These are phyloP conservation scores for Shiraia sp. DNA, from an alignment of 2,329 filamentous ascomycete species.

Conservation along the genomic window DNA sequence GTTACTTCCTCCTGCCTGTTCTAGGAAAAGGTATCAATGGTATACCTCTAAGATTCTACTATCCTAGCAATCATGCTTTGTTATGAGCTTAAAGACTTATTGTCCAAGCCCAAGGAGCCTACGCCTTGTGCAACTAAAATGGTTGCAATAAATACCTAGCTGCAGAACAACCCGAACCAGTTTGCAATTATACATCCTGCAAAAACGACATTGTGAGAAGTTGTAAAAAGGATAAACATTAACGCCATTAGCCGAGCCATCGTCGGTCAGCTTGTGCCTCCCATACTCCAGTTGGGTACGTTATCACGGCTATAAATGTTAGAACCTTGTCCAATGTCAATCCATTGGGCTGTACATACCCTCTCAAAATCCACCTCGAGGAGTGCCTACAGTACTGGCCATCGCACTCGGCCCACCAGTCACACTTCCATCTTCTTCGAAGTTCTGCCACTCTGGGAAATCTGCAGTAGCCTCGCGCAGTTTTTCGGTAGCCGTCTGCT, in stretches of 20 bases:
- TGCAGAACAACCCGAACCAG: slow-evolving; percentile 1
- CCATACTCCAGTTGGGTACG: background rate
- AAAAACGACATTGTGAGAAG: slow-evolving; percentile 24
- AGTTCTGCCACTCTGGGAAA: slow-evolving; percentile 62
- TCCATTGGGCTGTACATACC: slow-evolving; percentile 4
- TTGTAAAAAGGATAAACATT: slow-evolving; percentile 3
- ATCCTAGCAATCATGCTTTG: background rate
- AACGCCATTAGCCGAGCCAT: background rate
- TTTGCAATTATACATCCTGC: slow-evolving; percentile 21
- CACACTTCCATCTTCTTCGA: slow-evolving; percentile 55
- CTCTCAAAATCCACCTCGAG: slow-evolving; percentile 22
- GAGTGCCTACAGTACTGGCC: slow-evolving; percentile 38
- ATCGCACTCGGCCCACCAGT: slow-evolving; percentile 51
- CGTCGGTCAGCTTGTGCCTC: background rate
- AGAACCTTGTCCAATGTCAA: background rate
- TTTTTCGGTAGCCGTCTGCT: slow-evolving; percentile 61
- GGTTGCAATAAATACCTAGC: background rate
- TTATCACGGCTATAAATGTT: background rate
- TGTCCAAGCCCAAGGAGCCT: background rate
- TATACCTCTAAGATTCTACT: background rate
- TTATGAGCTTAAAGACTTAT: background rate
- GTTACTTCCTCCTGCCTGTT: background rate
- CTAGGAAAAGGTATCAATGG: no score
- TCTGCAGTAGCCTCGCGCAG: slow-evolving; percentile 58
- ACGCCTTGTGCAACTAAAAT: slow-evolving; percentile 1